Base-by-base conservation (phyloP, 768 basidiomycete genomes). In the Boletus bicolor region DNA sequence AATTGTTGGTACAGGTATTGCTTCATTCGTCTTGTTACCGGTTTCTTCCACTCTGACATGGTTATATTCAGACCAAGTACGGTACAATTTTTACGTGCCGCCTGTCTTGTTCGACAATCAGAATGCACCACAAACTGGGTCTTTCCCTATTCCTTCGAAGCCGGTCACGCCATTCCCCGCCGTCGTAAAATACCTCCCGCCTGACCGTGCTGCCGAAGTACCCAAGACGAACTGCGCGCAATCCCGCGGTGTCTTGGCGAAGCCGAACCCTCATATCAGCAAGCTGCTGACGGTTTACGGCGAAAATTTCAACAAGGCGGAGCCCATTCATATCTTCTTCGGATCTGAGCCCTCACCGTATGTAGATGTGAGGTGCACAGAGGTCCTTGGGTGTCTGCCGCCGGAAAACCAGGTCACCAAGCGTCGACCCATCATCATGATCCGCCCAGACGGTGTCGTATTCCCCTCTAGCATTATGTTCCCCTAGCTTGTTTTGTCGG, bases 41-140 rank as follows among this genome's bases (percentile, higher is more conserved):
- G 36, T 44, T 48, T 46, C 36, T 51, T 54, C 49, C 28, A 43
- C 56, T 50, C 62, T 68, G 36, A 68, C 60, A 53, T 54, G 56
- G 48, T 48, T 55, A 37, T 45, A 56, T 61, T 45, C 73, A 87
- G 92, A 95, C 67, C 89, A 93, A 82, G 82, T 93, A 51, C 86
- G 93, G 58, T 93, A 94, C 75, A 93, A 94, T 72, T 95, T 94
- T 73, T 94, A 92, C 67, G 87, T 94, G 12, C 93, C 93, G 34
- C 89, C 90, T 1, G 81, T 87, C 26, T 77, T 93, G 43, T 91
- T 89, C 68, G 89, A 92, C 75, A 84, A 84, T 63, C 89, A 87
- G 69, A 84, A 84, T 58, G 80, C 83, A n/a, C 76, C 83, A 19
- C 84, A 83, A 64, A 84, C 79, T 8, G 80, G 83, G 7, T 86